phyloP scores from a whole-genome alignment of 2,329 filamentous ascomycete genomes.

The Alternaria viburni region DNA sequence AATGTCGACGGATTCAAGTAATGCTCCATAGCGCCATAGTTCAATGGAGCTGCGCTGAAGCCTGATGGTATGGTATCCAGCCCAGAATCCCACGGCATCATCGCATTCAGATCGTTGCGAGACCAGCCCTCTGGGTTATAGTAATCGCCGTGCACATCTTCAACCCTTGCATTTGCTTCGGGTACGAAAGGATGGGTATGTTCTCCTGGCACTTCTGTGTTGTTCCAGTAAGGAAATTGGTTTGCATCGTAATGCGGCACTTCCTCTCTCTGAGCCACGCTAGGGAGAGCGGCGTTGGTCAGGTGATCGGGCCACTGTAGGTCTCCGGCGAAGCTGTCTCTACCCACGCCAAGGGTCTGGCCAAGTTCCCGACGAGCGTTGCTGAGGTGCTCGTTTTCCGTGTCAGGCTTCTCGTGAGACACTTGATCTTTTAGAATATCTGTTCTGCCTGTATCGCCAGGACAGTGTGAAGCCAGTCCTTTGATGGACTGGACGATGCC shows the following conservation, averaged over 20 bases:
- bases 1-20: not conserved
- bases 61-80: not conserved
- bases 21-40: too few species aligned
- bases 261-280: not conserved
- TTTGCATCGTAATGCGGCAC: not conserved
- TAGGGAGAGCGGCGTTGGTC: not conserved
- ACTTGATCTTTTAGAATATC: accelerated
- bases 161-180: not conserved
- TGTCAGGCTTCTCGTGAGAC: too few species aligned
- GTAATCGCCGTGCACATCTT: not conserved
- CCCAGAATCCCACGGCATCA: not conserved
- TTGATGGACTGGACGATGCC: not conserved
- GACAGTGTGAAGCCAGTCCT: not conserved
- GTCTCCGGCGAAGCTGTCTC: not conserved
- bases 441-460: not conserved
- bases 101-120: not conserved
- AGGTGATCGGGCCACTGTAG: not conserved
- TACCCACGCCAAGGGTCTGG: too few species aligned
- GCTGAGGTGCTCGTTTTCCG: not conserved
- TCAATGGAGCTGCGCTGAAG: not conserved
- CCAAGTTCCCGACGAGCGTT: not conserved
- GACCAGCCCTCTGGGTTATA: not conserved
- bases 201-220: not conserved
- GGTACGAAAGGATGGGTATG: not conserved
- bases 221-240: not conserved